These are phyloP conservation scores for Phlebopus sp. DNA, from an alignment of 1,284 basidiomycete genomes.

Conservation along the genomic window DNA sequence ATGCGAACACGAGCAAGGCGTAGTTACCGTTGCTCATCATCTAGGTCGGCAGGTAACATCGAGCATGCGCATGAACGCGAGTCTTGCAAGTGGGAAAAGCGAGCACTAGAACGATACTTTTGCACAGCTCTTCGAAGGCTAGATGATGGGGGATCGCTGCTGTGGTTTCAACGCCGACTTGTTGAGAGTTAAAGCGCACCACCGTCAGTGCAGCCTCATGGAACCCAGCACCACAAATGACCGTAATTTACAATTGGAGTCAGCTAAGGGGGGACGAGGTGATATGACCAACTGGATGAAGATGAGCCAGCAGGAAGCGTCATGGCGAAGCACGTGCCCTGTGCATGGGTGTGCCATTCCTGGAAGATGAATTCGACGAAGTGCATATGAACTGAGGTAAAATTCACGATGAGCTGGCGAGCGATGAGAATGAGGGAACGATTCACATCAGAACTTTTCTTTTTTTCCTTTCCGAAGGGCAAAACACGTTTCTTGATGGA, in stretches of 20 bases:
- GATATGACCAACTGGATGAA: slow-evolving; percentile 6
- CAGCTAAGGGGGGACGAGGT: slow-evolving; percentile 7
- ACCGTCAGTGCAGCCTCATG: slow-evolving; percentile 23
- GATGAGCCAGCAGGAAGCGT: slow-evolving; percentile 7
- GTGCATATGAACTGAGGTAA: slow-evolving; percentile 4
- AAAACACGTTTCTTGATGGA: slow-evolving; percentile 1
- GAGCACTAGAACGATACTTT: background rate
- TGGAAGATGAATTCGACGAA: slow-evolving; percentile 17
- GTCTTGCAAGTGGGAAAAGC: slow-evolving; percentile 5
- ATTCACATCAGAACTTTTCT: slow-evolving; percentile 14
- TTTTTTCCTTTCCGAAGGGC: slow-evolving; percentile 2
- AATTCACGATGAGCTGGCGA: too few relatives aligned
- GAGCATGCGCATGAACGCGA: slow-evolving; percentile 14
- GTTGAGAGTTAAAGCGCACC: slow-evolving; percentile 12
- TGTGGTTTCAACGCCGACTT: slow-evolving; percentile 1
- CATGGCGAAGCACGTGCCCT: slow-evolving; percentile 24
- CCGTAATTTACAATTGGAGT: slow-evolving; percentile 17
- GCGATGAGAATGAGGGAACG: slow-evolving; percentile 1
- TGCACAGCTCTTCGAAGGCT: slow-evolving; percentile 7
- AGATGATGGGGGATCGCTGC: slow-evolving; percentile 1
- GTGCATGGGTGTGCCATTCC: slow-evolving; percentile 17
- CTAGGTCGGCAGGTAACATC: slow-evolving; percentile 29
- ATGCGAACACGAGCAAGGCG: background rate
- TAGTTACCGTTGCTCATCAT: slow-evolving; percentile 30
- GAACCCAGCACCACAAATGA: slow-evolving; percentile 17